These are phyloP conservation scores for Schoenoplectus triqueter DNA, from an alignment of 202 grass and related monocot species.

Conservation along the genomic window DNA sequence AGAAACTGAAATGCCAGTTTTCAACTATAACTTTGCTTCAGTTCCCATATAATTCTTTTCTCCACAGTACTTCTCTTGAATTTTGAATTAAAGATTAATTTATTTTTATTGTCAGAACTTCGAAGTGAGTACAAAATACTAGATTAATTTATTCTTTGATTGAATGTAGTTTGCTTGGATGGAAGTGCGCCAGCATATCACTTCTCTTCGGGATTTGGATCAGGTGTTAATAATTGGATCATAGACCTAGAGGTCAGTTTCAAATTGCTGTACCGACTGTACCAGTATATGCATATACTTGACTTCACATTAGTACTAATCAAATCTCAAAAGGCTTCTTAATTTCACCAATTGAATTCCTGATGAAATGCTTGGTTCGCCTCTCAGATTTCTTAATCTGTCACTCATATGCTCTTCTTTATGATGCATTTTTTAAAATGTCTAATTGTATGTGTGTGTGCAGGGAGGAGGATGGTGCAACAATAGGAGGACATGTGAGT, in stretches of 20 bases:
- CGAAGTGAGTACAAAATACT: background rate
- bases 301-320: background rate
- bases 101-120: conserved; percentile 18
- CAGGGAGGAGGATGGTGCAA: conserved; percentile 98
- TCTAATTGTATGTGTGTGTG: conserved; percentile 12
- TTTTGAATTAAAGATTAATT: background rate
- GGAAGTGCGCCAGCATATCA: conserved; percentile 77
- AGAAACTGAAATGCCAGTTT: background rate
- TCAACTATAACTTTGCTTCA: background rate
- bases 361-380: background rate
- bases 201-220: conserved; percentile 57
- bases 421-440: background rate
- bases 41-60: background rate
- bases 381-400: background rate
- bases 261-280: background rate
- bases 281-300: background rate
- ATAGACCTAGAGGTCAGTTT: conserved; percentile 67
- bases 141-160: background rate
- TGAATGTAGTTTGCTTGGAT: conserved; percentile 82
- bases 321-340: background rate
- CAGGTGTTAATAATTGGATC: conserved; percentile 70
- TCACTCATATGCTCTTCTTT: background rate
- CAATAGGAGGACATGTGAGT: conserved; percentile 56
- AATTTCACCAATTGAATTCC: background rate
- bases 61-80: background rate